Evolutionary conservation across 2,329 filamentous ascomycete species (phyloP), one percentile per base, ranked within the genome.

Genomic region (Hymenoscyphus fructigenus): DNA sequence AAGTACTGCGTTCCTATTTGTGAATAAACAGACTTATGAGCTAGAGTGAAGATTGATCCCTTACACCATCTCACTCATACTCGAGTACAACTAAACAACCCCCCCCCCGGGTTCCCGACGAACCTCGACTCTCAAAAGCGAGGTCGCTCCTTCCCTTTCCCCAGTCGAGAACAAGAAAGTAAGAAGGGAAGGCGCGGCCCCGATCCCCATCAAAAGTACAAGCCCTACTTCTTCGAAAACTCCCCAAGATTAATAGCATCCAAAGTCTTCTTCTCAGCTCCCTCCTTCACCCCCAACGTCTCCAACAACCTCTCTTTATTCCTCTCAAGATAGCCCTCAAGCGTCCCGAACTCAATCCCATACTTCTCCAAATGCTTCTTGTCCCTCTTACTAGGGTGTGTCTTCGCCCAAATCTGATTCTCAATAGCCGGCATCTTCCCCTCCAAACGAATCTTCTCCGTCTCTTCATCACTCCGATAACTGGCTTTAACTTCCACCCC

Each of bases 401-500:
- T 41, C 26, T 63, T 12, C 17, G 14, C 26, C 32, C 34, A 63
- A 57, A 50, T 26, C 36, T 63, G 61, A 34, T 23, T 63, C 60
- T 62, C 50, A 10, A 58, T 20, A 29, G 41, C 34, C 26, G 60
- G 60, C 20, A 44, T 28, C 50, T 34, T 62, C 5, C 60, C 60
- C 17, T n/a, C 20, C 5, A 6, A 9, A 32, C 57, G 26, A 20
- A 62, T n/a, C 36, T 23, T 28, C 34, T 36, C 28, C 20, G 61
- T 63, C 41, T 63, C 61, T 20, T 58, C 56, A 17, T 63, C 55
- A 26, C 15, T 55, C 5, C 56, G 28, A 23, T 29, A 59, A 3
- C 44, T 66, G 2, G 67, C 38, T 0, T 14, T 14, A 0, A 79
- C 69, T 0, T 73, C 65, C 12, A 70, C 72, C 0, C 77, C 76